Evolutionary conservation across 495 filamentous ascomycete genomes (phyloP), one percentile per base, ranked within the genome.

Genomic region (Penicillium odoratum): DNA sequence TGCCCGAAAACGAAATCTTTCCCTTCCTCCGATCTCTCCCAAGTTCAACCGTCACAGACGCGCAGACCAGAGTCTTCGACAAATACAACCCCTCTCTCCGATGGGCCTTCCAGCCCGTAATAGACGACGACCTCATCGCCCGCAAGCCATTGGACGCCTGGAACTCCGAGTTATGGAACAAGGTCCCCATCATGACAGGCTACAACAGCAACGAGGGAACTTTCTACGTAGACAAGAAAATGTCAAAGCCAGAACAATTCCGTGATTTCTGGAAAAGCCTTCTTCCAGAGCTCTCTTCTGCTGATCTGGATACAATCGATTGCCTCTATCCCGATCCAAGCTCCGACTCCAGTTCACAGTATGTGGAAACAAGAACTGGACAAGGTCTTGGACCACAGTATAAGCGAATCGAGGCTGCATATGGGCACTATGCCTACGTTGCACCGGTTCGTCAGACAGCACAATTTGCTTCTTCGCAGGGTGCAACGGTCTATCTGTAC

Each of bases 31-130:
- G 83, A 21, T 65, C 68, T 0, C 67, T 84, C 1, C 74, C 84
- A 10, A 67, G 77, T 21, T 45, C 64, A 0, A 72, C 62, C 4
- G 68, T 89, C 34, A 70, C 77, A 13, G 58, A 60, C 3, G 85
- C 85, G 10, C 80, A 79, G 30, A 75, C 76, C 16, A 34, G 55
- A 6, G 72, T 88, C 11, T 88, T 79, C 69, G 70, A 78, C 50
- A 73, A 70, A 38, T 86, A 83, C 66, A 73, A 77, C 33, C 63
- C 70, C 9, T 81, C 76, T 42, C 73, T 89, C 0, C 81, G 83
- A 5, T 88, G 85, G 85, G 78, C 85, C 8, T 89, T 87, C 65
- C 85, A 88, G 59, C 85, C 86, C 36, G 85, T 85, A 53, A 84
- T 88, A 56, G 86, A 88, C 59, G 66, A 69, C 11, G 77, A 80